These are phyloP conservation scores for Citrus reticulata DNA, from an alignment of 345 rosid species.

Conservation along the genomic window DNA sequence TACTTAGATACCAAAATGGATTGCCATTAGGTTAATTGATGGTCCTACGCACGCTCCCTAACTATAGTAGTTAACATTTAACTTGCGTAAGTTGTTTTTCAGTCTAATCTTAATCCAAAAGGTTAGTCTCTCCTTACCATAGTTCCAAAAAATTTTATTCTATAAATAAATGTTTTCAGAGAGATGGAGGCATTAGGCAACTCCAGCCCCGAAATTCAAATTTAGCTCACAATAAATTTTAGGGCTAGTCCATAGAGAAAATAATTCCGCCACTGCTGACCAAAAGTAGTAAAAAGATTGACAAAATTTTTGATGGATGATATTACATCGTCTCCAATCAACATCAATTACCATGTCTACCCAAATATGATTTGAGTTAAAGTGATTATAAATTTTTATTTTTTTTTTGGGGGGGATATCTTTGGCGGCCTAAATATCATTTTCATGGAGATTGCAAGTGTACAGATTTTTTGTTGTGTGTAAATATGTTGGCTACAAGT, in stretches of 20 bases:
- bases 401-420: too few species aligned
- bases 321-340: conserved; percentile 16
- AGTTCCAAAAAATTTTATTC: background rate
- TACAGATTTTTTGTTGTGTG: background rate
- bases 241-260: background rate
- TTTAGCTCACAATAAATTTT: background rate
- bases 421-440: background rate
- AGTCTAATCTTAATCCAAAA: too few species aligned
- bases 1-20: background rate
- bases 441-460: background rate
- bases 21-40: background rate
- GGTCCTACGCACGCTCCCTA: background rate
- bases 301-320: background rate
- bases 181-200: background rate
- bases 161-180: background rate
- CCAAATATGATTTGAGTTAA: background rate
- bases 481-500: background rate
- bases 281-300: conserved; percentile 9
- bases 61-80: background rate
- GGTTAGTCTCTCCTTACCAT: background rate
- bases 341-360: conserved; percentile 21
- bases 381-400: background rate
- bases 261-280: background rate
- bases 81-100: background rate
- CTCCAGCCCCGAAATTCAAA: background rate